Evolutionary conservation across 1,284 basidiomycete genomes (phyloP).

Genomic region (Polyporus tsugae): DNA sequence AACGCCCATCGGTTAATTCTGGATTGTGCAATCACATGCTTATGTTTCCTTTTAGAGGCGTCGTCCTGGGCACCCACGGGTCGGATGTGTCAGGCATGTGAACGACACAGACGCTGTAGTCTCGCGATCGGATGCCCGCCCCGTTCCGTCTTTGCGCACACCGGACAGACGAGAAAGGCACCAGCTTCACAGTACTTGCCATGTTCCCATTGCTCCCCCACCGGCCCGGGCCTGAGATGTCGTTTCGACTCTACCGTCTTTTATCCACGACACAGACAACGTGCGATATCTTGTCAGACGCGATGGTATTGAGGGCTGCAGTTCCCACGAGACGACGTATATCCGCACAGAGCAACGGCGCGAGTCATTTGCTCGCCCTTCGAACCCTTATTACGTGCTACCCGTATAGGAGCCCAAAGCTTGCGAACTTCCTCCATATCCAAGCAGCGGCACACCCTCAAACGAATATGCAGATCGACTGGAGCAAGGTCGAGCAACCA

Average conservation of each 20-base stretch:
- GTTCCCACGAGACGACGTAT: conserved; percentile 23
- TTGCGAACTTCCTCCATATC: background rate
- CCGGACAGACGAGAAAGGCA: background rate
- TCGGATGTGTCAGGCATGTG: background rate
- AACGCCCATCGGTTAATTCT: background rate
- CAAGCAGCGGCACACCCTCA: background rate
- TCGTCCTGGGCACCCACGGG: background rate
- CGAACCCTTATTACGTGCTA: background rate
- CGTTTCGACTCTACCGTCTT: background rate
- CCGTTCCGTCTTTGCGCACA: background rate
- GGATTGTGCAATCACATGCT: background rate
- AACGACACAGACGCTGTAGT: background rate
- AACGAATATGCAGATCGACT: conserved; percentile 60
- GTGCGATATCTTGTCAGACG: background rate
- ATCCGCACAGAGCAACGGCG: background rate
- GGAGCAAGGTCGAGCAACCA: conserved; percentile 72
- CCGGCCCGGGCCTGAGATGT: background rate
- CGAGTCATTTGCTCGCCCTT: background rate
- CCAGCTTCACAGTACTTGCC: background rate
- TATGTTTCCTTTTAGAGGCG: background rate
- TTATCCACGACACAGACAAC: background rate
- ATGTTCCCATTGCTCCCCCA: background rate
- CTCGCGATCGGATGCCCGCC: background rate
- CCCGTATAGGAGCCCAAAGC: background rate
- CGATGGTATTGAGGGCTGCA: background rate